phyloP scores from a whole-genome alignment of 1,139 yeast species.

The Pichia cactophila region DNA sequence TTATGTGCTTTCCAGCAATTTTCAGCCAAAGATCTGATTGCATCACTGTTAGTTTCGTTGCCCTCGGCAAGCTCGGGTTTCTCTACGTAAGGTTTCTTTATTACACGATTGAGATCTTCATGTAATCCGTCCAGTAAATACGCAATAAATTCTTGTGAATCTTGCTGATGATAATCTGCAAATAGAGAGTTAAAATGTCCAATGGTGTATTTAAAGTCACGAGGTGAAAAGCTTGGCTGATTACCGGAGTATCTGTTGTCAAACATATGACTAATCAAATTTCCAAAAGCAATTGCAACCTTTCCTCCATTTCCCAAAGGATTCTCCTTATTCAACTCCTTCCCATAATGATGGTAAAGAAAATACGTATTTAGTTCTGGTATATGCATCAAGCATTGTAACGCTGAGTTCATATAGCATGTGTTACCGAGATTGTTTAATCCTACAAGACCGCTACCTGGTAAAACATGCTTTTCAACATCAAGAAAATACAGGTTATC shows the following conservation, averaged over 20 bases:
- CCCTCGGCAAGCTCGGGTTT: slow-evolving; percentile 74
- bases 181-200: slow-evolving; percentile 80
- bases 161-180: slow-evolving; percentile 87
- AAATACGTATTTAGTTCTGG: slow-evolving; percentile 81
- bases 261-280: slow-evolving; percentile 54
- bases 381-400: slow-evolving; percentile 82
- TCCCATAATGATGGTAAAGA: slow-evolving; percentile 47
- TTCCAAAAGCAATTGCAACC: slow-evolving; percentile 69
- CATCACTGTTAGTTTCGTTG: slow-evolving; percentile 47
- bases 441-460: slow-evolving; percentile 51
- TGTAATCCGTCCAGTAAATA: slow-evolving; percentile 87
- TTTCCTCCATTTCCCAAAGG: slow-evolving; percentile 83
- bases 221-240: slow-evolving; percentile 44
- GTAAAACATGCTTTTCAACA: slow-evolving; percentile 16
- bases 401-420: slow-evolving; percentile 94
- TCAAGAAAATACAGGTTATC: slow-evolving; percentile 23
- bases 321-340: slow-evolving; percentile 66
- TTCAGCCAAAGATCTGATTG: slow-evolving; percentile 55
- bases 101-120: slow-evolving; percentile 82
- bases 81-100: slow-evolving; percentile 77
- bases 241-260: slow-evolving; percentile 28
- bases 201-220: slow-evolving; percentile 69
- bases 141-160: slow-evolving; percentile 89
- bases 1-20: slow-evolving; percentile 79
- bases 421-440: slow-evolving; percentile 83